These are phyloP conservation scores for Pichia rugopelliculosa DNA, from an alignment of 805 yeast species.

Conservation along the genomic window DNA sequence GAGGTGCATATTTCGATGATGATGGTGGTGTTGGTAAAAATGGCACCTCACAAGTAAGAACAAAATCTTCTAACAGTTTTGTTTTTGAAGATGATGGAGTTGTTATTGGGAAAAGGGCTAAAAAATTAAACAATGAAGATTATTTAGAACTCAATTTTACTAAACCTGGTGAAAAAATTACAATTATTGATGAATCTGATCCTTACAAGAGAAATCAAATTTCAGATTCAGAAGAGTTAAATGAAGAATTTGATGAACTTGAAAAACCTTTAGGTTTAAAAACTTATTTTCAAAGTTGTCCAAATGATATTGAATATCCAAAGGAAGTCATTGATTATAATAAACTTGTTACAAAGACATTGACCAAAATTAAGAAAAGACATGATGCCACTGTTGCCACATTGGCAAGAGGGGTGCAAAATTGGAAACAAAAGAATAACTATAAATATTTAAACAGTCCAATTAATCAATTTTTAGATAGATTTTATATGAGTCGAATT, in stretches of 20 bases:
- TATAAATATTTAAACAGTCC: slow-evolving; percentile 51
- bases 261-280: slow-evolving; percentile 12
- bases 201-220: neutral
- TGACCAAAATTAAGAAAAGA: slow-evolving; percentile 66
- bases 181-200: neutral
- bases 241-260: slow-evolving; percentile 8
- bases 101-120: slow-evolving; percentile 20
- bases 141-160: neutral
- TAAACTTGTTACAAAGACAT: slow-evolving; percentile 53
- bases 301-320: slow-evolving; percentile 54
- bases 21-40: neutral
- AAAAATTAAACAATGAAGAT: slow-evolving; percentile 4
- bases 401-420: slow-evolving; percentile 85
- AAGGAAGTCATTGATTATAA: slow-evolving; percentile 68
- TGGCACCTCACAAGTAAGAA: neutral
- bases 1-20: neutral
- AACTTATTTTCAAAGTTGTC: slow-evolving; percentile 37
- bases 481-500: slow-evolving; percentile 84
- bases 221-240: neutral
- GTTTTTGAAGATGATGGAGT: slow-evolving; percentile 44
- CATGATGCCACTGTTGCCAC: slow-evolving; percentile 93
- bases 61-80: slow-evolving; percentile 6
- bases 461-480: slow-evolving; percentile 73
- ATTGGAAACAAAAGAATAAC: slow-evolving; percentile 62
- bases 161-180: neutral